Evolutionary conservation across 345 rosid genomes (phyloP), one percentile per base, ranked within the genome.

Genomic region (Hirschfeldia incana): DNA sequence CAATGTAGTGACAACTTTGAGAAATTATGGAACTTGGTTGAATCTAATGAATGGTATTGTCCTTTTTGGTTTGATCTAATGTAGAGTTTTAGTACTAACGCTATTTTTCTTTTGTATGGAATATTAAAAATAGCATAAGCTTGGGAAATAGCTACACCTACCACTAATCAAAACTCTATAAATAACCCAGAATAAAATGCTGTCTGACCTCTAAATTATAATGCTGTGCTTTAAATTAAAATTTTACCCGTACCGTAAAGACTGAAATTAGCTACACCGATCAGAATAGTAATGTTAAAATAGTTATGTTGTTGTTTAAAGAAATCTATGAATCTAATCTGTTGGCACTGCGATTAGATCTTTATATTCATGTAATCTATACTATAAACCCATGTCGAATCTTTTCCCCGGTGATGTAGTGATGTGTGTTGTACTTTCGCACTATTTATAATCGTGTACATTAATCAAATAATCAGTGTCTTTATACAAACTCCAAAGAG

Each of bases 1-100:
- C 68, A 29, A 60, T 76, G 74, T 76, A 69, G 36, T 76, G 28
- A 32, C 37, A 42, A 61, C 5, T 57, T 57, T 57, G 62, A 57
- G 29, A 57, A 57, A 57, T 21, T 57, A 57, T 57, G 29, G 62
- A 21, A 61, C 55, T 60, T 76, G 58, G 27, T 70, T 36, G 76
- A 70, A 69, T 53, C 26, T 63, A 8, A 10, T 69, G 42, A 42
- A 53, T 34, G 11, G 61, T 13, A 65, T 49, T 21, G 27, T 16
- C 10, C 59, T 27, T 11, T 51, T 64, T 65, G 69, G 69, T 34
- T 65, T 65, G 69, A 6, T 65, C n/a, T 65, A 36, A 4, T 36
- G 51, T 21, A 1, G 21, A 21, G 21, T 21, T 21, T 21, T 21
- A 21, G 1, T 21, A 21, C 21, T 37, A 6, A 34, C 37, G 6